Base-by-base conservation (phyloP, 148 eudicot species). In the Amaranthus cruentus region DNA sequence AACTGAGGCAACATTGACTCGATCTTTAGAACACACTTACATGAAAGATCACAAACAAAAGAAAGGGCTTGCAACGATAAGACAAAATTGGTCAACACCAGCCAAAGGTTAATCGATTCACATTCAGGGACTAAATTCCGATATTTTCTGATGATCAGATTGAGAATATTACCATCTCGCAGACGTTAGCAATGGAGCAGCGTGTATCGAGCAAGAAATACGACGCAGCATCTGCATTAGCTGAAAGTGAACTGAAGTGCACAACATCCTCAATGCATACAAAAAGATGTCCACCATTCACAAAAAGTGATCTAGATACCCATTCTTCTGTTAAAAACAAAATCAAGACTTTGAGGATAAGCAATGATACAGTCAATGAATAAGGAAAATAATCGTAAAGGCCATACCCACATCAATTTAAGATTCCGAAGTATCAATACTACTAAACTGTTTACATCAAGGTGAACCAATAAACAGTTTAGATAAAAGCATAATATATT, bases 251-350 rank as follows among this genome's bases (percentile, higher is more conserved):
- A 58, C 82, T 83, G 76, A 86, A 85, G 80, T 83, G 84, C 80
- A 52, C 3, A 10, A 87, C 14, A 66, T 90, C 86, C 75, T 88
- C 96, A 57, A 77, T 77, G 89, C 89, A 88, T 64, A 90, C 76
- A 71, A 87, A 74, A 74, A 88, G 75, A 75, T 81, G 85, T 63
- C 85, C 77, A 56, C 73, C 80, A 67, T 72, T 78, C 55, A 90
- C 83, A 79, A 88, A 88, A 8, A 90, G 71, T n/a, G 92, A 90
- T 75, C 88, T 85, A 73, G 85, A 68, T 51, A 75, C 70, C 92
- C 90, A 88, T 71, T 55, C 78, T 47, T 76, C 96, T 90, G 82
- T 46, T 71, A 68, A 73, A n/a, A 73, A 52, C 14, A 73, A 6
- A 15, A 28, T 47, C 53, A 48, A 55, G n/a, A 71, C 66, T 71